phyloP scores from a whole-genome alignment of 2,329 filamentous ascomycete genomes.

The Penicillium nordicum region DNA sequence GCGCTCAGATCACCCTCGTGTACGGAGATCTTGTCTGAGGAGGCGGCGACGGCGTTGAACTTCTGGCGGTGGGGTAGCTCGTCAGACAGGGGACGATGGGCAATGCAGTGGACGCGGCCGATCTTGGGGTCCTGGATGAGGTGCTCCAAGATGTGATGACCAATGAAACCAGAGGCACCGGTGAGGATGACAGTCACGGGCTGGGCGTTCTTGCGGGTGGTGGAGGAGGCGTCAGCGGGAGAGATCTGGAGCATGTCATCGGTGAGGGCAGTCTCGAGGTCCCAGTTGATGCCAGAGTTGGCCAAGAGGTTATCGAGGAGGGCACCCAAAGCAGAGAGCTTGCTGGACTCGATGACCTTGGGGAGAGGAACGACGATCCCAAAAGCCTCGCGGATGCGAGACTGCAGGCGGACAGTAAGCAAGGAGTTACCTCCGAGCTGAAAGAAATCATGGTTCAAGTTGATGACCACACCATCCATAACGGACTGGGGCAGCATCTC shows the following conservation, averaged over 20 bases:
- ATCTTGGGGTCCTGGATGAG: neutral
- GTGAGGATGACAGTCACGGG: neutral
- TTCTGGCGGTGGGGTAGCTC: neutral
- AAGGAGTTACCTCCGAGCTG: neutral
- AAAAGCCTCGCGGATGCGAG: neutral
- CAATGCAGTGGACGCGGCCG: neutral
- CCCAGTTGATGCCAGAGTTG: neutral
- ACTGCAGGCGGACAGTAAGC: neutral
- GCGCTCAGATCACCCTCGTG: too few species aligned
- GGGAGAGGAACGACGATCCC: neutral
- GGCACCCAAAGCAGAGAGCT: neutral
- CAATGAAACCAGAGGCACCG: neutral
- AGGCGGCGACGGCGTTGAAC: neutral
- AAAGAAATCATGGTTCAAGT: neutral
- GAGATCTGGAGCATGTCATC: neutral
- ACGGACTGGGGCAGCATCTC: neutral
- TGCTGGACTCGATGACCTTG: neutral
- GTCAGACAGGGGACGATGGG: neutral
- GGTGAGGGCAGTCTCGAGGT: neutral
- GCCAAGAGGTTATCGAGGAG: neutral
- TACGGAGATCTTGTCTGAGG: neutral
- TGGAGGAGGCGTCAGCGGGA: neutral
- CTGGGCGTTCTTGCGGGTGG: neutral
- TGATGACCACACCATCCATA: neutral
- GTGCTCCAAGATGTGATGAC: neutral